A percentile compares a stretch with the other conserved stretches of the same genome.
phyloP scores from a whole-genome alignment of 129 eudicot genomes.

The Ambrosia trifida region DNA sequence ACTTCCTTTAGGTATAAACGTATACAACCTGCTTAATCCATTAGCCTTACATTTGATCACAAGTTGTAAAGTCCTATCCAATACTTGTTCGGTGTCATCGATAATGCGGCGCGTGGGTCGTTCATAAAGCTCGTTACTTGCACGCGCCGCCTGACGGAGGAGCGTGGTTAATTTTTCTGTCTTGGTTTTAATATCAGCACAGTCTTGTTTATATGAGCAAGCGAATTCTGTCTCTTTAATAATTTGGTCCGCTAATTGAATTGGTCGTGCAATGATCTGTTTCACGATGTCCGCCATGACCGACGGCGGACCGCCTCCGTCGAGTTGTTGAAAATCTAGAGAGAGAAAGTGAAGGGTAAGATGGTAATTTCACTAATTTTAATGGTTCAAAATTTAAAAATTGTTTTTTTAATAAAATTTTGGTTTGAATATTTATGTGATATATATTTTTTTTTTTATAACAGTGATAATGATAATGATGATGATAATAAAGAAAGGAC shows the following conservation, averaged over 20 bases:
- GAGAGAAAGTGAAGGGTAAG: slow-evolving; percentile 23
- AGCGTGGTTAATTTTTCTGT: slow-evolving; percentile 53
- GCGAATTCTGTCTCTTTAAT: slow-evolving; percentile 53
- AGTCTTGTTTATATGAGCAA: slow-evolving; percentile 50
- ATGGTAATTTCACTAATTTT: slow-evolving; percentile 1
- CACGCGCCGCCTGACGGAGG: slow-evolving; percentile 70
- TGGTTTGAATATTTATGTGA: not conserved
- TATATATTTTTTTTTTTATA: too few species aligned
- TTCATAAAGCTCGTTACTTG: slow-evolving; percentile 63
- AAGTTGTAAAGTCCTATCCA: slow-evolving; percentile 50
- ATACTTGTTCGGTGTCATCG: slow-evolving; percentile 62
- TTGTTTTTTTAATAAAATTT: slow-evolving; percentile 17
- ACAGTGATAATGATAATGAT: too few species aligned
- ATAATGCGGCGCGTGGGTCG: slow-evolving; percentile 75
- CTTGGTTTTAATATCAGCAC: slow-evolving; percentile 46
- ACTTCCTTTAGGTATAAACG: slow-evolving; percentile 52
- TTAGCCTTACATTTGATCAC: slow-evolving; percentile 52
- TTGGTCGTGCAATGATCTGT: slow-evolving; percentile 65
- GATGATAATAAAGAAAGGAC: slow-evolving; percentile 5
- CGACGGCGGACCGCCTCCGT: slow-evolving; percentile 43
- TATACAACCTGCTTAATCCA: slow-evolving; percentile 50
- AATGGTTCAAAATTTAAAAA: not conserved
- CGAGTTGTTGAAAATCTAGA: slow-evolving; percentile 19
- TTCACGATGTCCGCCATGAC: slow-evolving; percentile 70
- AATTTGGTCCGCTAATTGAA: slow-evolving; percentile 70